Percentiles rank a stretch among this genome's conserved stretches.
Evolutionary conservation across 257 asterid genomes (phyloP).

Genomic region (Schizonepeta tenuifolia): DNA sequence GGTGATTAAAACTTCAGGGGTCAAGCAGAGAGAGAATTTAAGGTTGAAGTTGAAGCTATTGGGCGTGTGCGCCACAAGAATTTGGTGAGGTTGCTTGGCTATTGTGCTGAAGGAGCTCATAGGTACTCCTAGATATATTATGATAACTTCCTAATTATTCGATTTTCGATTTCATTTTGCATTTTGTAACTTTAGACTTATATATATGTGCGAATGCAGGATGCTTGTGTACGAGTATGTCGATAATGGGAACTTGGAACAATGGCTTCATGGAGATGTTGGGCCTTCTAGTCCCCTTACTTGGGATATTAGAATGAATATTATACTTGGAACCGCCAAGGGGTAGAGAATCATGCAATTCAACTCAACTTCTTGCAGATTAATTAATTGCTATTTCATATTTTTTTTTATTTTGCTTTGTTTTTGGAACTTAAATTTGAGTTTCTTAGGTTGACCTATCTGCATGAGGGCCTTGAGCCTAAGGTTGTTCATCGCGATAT

Average conservation of each 20-base stretch:
- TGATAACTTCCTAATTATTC: neutral
- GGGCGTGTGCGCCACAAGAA: conserved; percentile 94
- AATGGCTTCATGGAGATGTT: conserved; percentile 99
- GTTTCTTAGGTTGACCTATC: conserved; percentile 69
- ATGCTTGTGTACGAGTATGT: conserved; percentile 92
- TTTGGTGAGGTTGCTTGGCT: conserved; percentile 92
- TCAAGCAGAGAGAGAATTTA: conserved; percentile 93
- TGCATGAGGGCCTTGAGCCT: conserved; percentile 95
- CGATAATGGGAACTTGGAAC: conserved; percentile 87
- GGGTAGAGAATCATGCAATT: conserved; percentile 51
- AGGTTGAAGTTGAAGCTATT: conserved; percentile 94
- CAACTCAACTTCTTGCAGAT: neutral
- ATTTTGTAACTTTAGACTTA: neutral
- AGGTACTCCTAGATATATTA: conserved; percentile 47
- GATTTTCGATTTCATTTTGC: neutral
- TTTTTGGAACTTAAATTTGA: conserved; percentile 16
- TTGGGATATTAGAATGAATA: conserved; percentile 84
- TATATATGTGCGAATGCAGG: conserved; percentile 39
- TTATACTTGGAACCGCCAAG: conserved; percentile 86
- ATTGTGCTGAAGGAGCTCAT: conserved; percentile 91
- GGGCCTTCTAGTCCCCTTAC: conserved; percentile 83
- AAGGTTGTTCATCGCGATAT: conserved; percentile 96
- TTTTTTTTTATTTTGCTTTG: neutral
- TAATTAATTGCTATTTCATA: neutral
- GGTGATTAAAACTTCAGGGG: conserved; percentile 54